Conservation (phyloP, 192 early-diverging fungal genomes). For the Entophlyctis helioformis region DNA sequence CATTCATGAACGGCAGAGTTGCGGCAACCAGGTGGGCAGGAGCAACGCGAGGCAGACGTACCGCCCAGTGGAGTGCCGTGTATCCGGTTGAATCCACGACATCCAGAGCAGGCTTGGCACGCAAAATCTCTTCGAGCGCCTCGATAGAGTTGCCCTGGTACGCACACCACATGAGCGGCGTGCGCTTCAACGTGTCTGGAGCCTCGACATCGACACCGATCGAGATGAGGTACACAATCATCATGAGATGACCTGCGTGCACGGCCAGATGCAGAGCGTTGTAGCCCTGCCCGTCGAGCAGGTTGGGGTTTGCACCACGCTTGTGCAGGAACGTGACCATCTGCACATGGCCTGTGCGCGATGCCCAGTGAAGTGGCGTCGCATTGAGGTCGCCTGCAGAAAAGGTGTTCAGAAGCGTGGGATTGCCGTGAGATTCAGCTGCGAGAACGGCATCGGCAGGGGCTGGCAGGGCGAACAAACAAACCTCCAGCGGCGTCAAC, state of each 20-base stretch:
- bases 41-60: slow-evolving; percentile 21
- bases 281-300: slow-evolving; percentile 77
- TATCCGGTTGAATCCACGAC: slow-evolving; percentile 59
- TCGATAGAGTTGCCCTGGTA: slow-evolving; percentile 70
- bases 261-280: slow-evolving; percentile 81
- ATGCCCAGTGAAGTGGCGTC: not conserved
- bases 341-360: slow-evolving; percentile 42
- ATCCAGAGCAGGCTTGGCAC: slow-evolving; percentile 56
- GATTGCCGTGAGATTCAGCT: not conserved
- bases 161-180: slow-evolving; percentile 89
- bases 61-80: slow-evolving; percentile 85
- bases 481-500: slow-evolving; percentile 60
- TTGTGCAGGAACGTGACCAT: slow-evolving; percentile 61
- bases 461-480: not conserved
- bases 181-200: slow-evolving; percentile 65
- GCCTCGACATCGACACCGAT: slow-evolving; percentile 62
- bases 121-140: slow-evolving; percentile 57
- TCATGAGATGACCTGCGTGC: slow-evolving; percentile 67
- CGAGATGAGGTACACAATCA: slow-evolving; percentile 63
- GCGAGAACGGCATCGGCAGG: not conserved
- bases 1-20: too few relatives aligned
- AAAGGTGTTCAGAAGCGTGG: too few relatives aligned
- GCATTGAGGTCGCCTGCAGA: too few relatives aligned
- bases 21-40: too few relatives aligned
- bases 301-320: slow-evolving; percentile 60